phyloP scores from a whole-genome alignment of 2,329 filamentous ascomycete genomes.

The Colletotrichum abscissum region DNA sequence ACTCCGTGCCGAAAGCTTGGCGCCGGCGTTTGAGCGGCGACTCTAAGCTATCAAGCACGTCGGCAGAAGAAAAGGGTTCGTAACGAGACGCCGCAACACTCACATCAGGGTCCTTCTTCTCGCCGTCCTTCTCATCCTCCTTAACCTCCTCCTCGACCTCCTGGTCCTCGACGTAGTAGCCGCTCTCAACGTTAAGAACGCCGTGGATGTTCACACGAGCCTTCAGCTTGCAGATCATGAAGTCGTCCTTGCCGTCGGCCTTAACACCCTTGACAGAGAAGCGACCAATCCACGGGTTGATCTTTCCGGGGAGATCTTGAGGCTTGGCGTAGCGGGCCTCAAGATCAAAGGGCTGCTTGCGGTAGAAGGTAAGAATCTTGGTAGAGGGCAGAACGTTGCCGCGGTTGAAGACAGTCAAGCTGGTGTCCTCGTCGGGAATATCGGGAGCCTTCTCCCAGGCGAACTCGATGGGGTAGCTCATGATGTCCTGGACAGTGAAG shows the following conservation, averaged over 20 bases:
- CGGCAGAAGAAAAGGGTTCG: not conserved
- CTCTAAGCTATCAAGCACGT: slow-evolving; percentile 1
- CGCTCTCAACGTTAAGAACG: slow-evolving; percentile 94
- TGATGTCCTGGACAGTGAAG: slow-evolving; percentile 96
- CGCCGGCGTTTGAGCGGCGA: slow-evolving; percentile 28
- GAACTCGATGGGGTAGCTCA: slow-evolving; percentile 98
- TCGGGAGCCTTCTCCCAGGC: slow-evolving; percentile 98
- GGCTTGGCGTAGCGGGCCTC: slow-evolving; percentile 94
- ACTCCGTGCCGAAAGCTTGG: not conserved
- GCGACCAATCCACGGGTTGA: slow-evolving; percentile 93
- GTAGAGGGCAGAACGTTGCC: slow-evolving; percentile 97
- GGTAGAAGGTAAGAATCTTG: slow-evolving; percentile 99
- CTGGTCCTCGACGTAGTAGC: slow-evolving; percentile 97
- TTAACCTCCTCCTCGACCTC: slow-evolving; percentile 95
- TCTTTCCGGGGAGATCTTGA: slow-evolving; percentile 87
- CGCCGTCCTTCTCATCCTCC: slow-evolving; percentile 68
- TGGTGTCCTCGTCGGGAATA: slow-evolving; percentile 98
- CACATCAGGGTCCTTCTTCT: slow-evolving; percentile 79
- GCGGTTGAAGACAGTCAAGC: slow-evolving; percentile 95
- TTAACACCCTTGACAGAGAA: slow-evolving; percentile 99
- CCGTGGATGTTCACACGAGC: slow-evolving; percentile 96
- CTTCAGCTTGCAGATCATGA: slow-evolving; percentile 99
- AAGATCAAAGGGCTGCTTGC: slow-evolving; percentile 96
- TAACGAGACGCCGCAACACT: slow-evolving; percentile 53
- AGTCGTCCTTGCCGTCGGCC: slow-evolving; percentile 92